phyloP scores from a whole-genome alignment of 2,329 filamentous ascomycete genomes.

The Cladosporium sp. region DNA sequence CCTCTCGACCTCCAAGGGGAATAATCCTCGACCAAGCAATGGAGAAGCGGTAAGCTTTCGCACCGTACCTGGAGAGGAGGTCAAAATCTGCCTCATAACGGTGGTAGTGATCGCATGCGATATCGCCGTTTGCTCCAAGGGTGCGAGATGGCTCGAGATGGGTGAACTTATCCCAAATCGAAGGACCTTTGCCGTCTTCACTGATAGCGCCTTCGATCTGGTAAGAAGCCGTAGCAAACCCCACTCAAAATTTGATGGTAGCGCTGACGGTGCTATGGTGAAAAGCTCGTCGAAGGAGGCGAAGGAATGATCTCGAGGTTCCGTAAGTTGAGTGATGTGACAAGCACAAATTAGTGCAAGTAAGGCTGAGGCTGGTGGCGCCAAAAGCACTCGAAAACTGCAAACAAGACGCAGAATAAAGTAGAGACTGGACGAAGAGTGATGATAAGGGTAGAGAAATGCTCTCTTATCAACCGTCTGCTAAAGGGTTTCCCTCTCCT shows the following conservation, averaged over 20 bases:
- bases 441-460: too few species aligned
- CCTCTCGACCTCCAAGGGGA: conserved; percentile 24
- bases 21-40: conserved; percentile 27
- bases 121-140: not conserved
- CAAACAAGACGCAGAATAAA: too few species aligned
- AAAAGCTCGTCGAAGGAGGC: too few species aligned
- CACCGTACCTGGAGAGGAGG: conserved; percentile 26
- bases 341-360: too few species aligned
- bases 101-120: not conserved
- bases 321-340: too few species aligned
- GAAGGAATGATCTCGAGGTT: too few species aligned
- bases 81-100: conserved; percentile 45
- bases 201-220: conserved; percentile 36
- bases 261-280: conserved; percentile 2
- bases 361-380: too few species aligned
- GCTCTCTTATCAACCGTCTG: too few species aligned
- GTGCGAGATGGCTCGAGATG: too few species aligned
- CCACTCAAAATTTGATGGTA: conserved; percentile 35
- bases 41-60: conserved; percentile 26
- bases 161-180: conserved; percentile 20
- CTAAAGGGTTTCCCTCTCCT: too few species aligned
- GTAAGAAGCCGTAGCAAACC: conserved; percentile 37
- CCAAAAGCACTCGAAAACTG: too few species aligned
- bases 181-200: conserved; percentile 29
- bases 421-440: too few species aligned